Base-by-base conservation (phyloP, 2,329 filamentous ascomycete species). In the Zymoseptoria tritici region DNA sequence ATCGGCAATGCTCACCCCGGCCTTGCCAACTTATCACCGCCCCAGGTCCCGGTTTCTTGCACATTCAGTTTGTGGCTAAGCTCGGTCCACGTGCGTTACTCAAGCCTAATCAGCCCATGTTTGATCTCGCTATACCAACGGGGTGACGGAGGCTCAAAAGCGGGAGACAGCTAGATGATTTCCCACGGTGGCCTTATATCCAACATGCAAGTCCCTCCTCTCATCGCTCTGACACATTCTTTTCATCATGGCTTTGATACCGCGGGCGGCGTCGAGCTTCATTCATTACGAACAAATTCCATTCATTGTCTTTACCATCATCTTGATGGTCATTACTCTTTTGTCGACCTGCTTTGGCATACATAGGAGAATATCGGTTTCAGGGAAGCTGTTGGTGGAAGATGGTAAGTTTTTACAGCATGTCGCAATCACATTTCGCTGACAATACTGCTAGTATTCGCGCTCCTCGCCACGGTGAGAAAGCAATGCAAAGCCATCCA, bases 371-470 rank as follows among this genome's bases (percentile, higher is more conserved):
- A 16, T 63, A 8, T 55, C 52, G 19, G 46, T 64, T 26, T 54
- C 58, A 29, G 22, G 62, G 6, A 64, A 61, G 57, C n/a, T 58
- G 11, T 64, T 64, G 19, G n/a, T 52, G 21, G 62, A 64, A 36
- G 62, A 64, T 58, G 57, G 62, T 64, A 55, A 19, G 62, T 24
- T 24, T 9, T 11, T 2, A 36, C 49, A 9, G 46, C 51, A 21
- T 42, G 6, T 26, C 3, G 49, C 19, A 8, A 16, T n/a, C 13
- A 13, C n/a, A 53, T 24, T 16, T 13, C 29, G 59, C 61, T 63
- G 19, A 63, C 22, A 9, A n/a, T 2, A 21, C 19, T 16, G 13
- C 3, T 20, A 64, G 62, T 58, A 8, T 52, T 64, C 49, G 57
- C 61, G n/a, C 16, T 56, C 8, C 11, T 61, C n/a, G 62, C 58